phyloP scores from a whole-genome alignment of 2,329 filamentous ascomycete species.

The Rhexocercosporidium sp. region DNA sequence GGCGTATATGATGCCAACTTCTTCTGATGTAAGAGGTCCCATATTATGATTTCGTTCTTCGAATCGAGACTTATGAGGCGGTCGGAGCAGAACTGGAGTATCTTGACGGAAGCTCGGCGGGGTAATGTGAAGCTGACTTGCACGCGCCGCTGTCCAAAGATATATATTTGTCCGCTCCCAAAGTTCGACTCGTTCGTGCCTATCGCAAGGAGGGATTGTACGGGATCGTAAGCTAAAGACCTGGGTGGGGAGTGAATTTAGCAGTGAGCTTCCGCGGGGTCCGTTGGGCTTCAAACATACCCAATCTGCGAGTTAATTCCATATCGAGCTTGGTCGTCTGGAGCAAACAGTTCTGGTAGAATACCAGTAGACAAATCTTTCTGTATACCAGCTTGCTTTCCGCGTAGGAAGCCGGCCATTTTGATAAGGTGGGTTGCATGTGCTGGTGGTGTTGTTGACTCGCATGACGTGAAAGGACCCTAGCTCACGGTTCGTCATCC shows the following conservation, averaged over 20 bases:
- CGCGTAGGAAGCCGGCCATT: constrained; percentile 88
- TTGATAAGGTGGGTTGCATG: constrained; percentile 19
- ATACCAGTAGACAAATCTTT: constrained; percentile 88
- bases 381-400: constrained; percentile 92
- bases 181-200: constrained; percentile 89
- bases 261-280: constrained; percentile 17
- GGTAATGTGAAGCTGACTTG: constrained; percentile 74
- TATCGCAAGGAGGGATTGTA: constrained; percentile 91
- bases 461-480: not conserved
- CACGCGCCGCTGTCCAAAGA: constrained; percentile 84
- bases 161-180: constrained; percentile 84
- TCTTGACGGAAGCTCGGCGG: constrained; percentile 74
- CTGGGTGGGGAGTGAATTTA: constrained; percentile 52
- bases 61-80: constrained; percentile 84
- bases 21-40: constrained; percentile 74
- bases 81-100: constrained; percentile 83
- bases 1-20: constrained; percentile 74
- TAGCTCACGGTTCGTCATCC: constrained; percentile 9
- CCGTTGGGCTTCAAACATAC: constrained; percentile 46
- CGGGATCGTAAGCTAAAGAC: constrained; percentile 86
- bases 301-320: constrained; percentile 80
- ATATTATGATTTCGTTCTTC: constrained; percentile 84
- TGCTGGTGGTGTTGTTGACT: constrained; percentile 6
- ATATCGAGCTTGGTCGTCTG: constrained; percentile 83
- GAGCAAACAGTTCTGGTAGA: constrained; percentile 75